A percentile compares a stretch with the other conserved stretches of the same genome.
Evolutionary conservation across 768 basidiomycete genomes (phyloP).

Genomic region (Crucibulum laeve): DNA sequence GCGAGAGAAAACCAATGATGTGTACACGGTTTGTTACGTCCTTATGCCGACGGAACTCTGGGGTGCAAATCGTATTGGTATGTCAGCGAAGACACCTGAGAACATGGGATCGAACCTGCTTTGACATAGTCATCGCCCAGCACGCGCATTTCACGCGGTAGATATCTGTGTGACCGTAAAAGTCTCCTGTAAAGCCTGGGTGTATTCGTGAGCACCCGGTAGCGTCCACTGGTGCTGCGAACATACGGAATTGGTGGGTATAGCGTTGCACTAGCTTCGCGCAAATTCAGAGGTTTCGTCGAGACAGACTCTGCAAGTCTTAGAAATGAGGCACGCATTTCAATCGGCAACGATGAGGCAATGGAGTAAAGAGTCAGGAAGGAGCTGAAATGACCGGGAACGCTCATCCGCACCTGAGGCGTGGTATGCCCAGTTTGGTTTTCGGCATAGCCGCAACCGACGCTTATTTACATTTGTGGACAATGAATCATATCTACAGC

Average conservation of each 20-base stretch:
- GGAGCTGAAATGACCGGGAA: no score
- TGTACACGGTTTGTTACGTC: constrained; percentile 80
- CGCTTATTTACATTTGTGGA: no score
- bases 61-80: not conserved
- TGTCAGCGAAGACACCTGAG: not conserved
- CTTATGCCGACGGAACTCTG: constrained; percentile 86
- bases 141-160: constrained; percentile 77
- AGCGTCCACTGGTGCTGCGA: not conserved
- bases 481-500: no score
- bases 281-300: constrained; percentile 52
- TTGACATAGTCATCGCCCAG: constrained; percentile 87
- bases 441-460: no score
- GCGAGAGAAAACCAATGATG: constrained; percentile 91
- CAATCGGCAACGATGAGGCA: no score
- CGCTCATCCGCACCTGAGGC: no score
- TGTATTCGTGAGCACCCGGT: constrained; percentile 1
- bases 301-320: constrained; percentile 56
- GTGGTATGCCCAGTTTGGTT: no score
- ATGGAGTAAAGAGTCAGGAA: not conserved
- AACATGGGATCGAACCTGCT: constrained; percentile 41
- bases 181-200: constrained; percentile 76
- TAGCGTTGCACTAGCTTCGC: constrained; percentile 61
- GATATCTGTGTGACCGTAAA: constrained; percentile 69
- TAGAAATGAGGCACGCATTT: constrained; percentile 36
- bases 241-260: constrained; percentile 83